Conservation (phyloP, 2,329 filamentous ascomycete species). For the Calonectria naviculata region DNA sequence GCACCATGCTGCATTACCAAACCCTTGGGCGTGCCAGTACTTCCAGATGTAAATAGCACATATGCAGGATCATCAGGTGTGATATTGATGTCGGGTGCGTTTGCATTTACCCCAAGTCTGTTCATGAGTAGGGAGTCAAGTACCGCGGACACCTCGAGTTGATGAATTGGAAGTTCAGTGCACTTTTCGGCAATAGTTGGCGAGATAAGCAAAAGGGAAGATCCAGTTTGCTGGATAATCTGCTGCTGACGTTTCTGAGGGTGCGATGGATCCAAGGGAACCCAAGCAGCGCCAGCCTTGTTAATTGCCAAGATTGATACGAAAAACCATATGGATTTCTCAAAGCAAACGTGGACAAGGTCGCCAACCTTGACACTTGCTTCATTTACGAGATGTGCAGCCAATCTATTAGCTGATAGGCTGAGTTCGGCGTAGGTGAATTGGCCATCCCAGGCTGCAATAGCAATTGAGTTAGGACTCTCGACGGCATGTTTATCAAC, state of each 20-base stretch:
- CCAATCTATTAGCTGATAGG: conserved; percentile 6
- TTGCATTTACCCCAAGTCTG: background rate
- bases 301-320: conserved; percentile 12
- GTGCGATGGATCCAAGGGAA: conserved; percentile 7
- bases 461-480: conserved; percentile 25
- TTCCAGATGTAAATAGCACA: conserved; percentile 41
- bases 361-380: conserved; percentile 9
- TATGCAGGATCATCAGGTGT: conserved; percentile 23
- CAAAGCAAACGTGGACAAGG: conserved; percentile 16
- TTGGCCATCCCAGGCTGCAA: conserved; percentile 42
- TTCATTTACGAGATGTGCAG: conserved; percentile 9
- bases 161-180: background rate
- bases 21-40: conserved; percentile 40
- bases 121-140: background rate
- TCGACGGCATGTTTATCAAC: conserved; percentile 21
- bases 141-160: background rate
- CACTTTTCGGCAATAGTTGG: background rate
- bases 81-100: background rate
- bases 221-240: background rate
- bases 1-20: conserved; percentile 33
- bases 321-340: conserved; percentile 13
- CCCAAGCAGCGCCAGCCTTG: conserved; percentile 14
- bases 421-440: conserved; percentile 34
- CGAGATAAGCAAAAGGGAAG: background rate
- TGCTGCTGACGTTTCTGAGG: conserved; percentile 5